Percentiles rank a stretch among this genome's conserved stretches.
Evolutionary conservation across 495 filamentous ascomycete genomes (phyloP).

Genomic region (Daldinia decipiens): DNA sequence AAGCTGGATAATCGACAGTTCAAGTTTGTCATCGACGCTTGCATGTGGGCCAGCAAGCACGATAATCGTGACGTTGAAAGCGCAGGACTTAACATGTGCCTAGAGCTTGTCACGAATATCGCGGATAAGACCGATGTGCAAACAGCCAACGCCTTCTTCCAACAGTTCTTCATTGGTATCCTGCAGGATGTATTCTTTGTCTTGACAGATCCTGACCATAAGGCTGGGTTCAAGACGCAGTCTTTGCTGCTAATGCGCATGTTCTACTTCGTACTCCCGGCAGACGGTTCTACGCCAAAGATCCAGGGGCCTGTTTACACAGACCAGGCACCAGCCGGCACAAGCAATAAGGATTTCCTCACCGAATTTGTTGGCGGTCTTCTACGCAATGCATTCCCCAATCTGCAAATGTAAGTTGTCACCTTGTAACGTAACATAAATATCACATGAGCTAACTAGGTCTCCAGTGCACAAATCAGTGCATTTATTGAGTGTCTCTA

Average conservation of each 20-base stretch:
- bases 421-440: neutral
- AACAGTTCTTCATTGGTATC: slow-evolving; percentile 93
- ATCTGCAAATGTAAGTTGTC: slow-evolving; percentile 85
- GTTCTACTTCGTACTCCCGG: slow-evolving; percentile 86
- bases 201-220: slow-evolving; percentile 96
- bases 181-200: slow-evolving; percentile 99
- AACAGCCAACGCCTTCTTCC: slow-evolving; percentile 94
- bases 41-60: slow-evolving; percentile 99
- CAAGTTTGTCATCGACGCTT: slow-evolving; percentile 99
- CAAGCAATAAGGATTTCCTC: slow-evolving; percentile 88
- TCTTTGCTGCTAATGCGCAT: slow-evolving; percentile 91
- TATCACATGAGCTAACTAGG: slow-evolving; percentile 50
- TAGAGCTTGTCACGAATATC: slow-evolving; percentile 97
- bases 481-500: slow-evolving; percentile 90
- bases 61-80: slow-evolving; percentile 98
- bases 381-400: slow-evolving; percentile 91
- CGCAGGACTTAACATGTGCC: slow-evolving; percentile 98
- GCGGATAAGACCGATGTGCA: slow-evolving; percentile 83
- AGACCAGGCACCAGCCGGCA: slow-evolving; percentile 80
- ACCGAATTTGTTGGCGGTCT: slow-evolving; percentile 83
- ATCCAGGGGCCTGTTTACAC: slow-evolving; percentile 91
- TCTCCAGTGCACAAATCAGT: slow-evolving; percentile 79
- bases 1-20: slow-evolving; percentile 95
- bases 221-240: slow-evolving; percentile 98
- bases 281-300: slow-evolving; percentile 73